phyloP scores from a whole-genome alignment of 1,284 basidiomycete species.

The Earliella scabrosa region DNA sequence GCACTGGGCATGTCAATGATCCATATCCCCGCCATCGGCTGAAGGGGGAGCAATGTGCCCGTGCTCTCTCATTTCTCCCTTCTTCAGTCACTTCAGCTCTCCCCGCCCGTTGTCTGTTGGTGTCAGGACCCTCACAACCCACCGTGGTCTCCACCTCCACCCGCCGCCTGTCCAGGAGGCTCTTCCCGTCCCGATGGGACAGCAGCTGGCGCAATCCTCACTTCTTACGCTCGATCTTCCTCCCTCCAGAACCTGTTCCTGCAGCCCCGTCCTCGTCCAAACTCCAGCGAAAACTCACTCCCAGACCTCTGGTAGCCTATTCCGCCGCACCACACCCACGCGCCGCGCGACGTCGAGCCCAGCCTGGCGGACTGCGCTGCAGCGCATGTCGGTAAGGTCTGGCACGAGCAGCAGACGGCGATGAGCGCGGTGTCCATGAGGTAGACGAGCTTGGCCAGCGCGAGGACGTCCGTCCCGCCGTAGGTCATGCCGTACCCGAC shows the following conservation, averaged over 20 bases:
- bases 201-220: too few species aligned
- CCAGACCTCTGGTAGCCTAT: slow-evolving; percentile 43
- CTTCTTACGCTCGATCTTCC: too few species aligned
- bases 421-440: slow-evolving; percentile 54
- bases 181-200: too few species aligned
- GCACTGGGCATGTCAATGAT: too few species aligned
- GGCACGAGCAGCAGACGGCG: slow-evolving; percentile 53
- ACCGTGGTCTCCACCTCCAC: too few species aligned
- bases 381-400: slow-evolving; percentile 41
- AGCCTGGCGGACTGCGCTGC: slow-evolving; percentile 38
- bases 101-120: too few species aligned
- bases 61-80: too few species aligned
- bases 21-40: too few species aligned
- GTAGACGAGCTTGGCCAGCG: slow-evolving; percentile 51
- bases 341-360: slow-evolving; percentile 34
- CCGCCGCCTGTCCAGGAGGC: too few species aligned
- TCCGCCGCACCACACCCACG: slow-evolving; percentile 48
- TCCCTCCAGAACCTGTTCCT: not conserved
- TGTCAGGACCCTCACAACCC: too few species aligned
- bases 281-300: not conserved
- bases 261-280: not conserved
- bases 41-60: too few species aligned
- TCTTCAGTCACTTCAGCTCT: too few species aligned
- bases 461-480: slow-evolving; percentile 44
- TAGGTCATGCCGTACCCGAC: slow-evolving; percentile 57